Base-by-base conservation (phyloP, 2,329 filamentous ascomycete species). In the Moelleriella libera region DNA sequence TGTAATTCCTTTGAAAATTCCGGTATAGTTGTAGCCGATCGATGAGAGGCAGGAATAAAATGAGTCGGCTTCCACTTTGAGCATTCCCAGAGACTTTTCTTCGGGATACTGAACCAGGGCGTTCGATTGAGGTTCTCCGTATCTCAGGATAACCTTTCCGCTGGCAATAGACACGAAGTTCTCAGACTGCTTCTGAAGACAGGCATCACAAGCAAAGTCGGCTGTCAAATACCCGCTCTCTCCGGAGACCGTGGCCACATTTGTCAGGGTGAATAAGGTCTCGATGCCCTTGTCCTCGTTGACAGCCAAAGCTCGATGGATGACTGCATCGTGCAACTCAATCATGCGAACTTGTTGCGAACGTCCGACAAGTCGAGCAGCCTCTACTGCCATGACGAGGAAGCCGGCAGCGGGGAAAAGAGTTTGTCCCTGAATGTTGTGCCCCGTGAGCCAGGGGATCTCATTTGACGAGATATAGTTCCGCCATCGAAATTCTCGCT, bases 371-470 rank as follows among this genome's bases (percentile, higher is more conserved):
- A 41, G 6, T 9, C 40, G 11, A 7, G 40, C 40, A 7, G 44
- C 44, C 12, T 51, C 50, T 14, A 51, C 30, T 2, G 58, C 62
- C 56, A 68, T 65, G 9, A 57, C 53, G 1, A 68, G 32, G 48
- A 65, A 70, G 0, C 56, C 63, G 2, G 66, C 62, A 5, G 46
- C 58, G 0, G 68, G 68, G 45, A 67, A 68, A 1, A 70, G 50
- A 14, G 50, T 48, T 21, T 53, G 44, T 0, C 47, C 49, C 8
- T 51, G 60, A 48, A 47, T 59, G 43, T 0, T 52, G 52, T 48
- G 60, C 47, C 55, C 52, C 6, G 42, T 41, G 2, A 68, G 47
- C 68, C 68, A 70, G 6, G 55, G 51, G 11, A 54, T 29, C 5
- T 57, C 54, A 6, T 50, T 41, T 2, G 55, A 47, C 14, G 47